phyloP scores from a whole-genome alignment of 2,329 filamentous ascomycete genomes.

The Cladosporium sp. region DNA sequence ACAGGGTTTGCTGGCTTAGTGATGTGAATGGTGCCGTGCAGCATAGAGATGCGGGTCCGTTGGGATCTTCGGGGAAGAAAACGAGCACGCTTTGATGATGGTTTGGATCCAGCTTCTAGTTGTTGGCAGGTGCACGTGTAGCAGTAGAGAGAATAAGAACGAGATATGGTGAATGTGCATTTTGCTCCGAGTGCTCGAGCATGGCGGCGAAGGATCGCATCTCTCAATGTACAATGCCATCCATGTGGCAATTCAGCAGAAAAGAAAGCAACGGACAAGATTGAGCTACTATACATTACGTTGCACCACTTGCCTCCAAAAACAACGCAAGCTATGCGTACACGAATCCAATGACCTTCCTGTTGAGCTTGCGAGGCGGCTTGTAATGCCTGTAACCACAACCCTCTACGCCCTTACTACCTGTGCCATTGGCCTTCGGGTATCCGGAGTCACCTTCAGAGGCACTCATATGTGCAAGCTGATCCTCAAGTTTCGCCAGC shows the following conservation, averaged over 20 bases:
- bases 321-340: neutral
- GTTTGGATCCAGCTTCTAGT: neutral
- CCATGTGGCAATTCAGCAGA: neutral
- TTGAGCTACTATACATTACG: neutral
- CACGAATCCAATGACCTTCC: constrained; percentile 11
- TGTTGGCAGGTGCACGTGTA: neutral
- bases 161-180: too few relatives aligned
- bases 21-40: constrained; percentile 11
- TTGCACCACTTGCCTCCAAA: neutral
- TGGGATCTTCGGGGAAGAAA: neutral
- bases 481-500: constrained; percentile 8
- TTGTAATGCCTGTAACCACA: constrained; percentile 14
- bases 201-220: neutral
- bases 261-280: neutral
- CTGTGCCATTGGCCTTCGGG: neutral
- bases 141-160: neutral
- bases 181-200: neutral
- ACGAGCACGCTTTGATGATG: neutral
- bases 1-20: constrained; percentile 13
- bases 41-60: constrained; percentile 6
- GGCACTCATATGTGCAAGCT: constrained; percentile 5
- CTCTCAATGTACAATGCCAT: neutral
- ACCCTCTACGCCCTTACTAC: neutral
- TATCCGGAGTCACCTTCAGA: neutral
- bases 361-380: constrained; percentile 14